Evolutionary conservation across 2,329 filamentous ascomycete species (phyloP), one percentile per base, ranked within the genome.

Genomic region (Botryotinia convoluta): DNA sequence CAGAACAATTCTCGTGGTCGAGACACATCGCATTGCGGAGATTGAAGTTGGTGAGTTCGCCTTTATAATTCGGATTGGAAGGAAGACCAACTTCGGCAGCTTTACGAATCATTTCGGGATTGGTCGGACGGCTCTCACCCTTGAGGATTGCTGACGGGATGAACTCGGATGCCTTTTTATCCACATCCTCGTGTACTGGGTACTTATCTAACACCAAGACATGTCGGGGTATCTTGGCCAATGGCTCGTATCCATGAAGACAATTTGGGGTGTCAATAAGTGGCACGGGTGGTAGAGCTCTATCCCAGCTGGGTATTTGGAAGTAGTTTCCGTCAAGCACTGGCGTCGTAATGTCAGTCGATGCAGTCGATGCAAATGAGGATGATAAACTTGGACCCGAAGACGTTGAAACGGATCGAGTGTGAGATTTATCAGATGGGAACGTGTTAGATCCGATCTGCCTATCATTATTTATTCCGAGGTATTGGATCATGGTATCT

Each of bases 21-120:
- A 39, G 69, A 48, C 61, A 69, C 39, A 63, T 29, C 0, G 57
- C 67, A 69, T 75, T 75, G 14, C 74, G 48, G 2, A 74, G 39
- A 26, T 67, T 57, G 39, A 64, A 69, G 22, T 51, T 51, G 26
- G 65, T 73, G 29, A 73, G 35, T 14, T 73, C 68, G 14, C 71
- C 71, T 61, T 74, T 69, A 54, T 74, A 75, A 39, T 75, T 72
- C 3, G 68, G 72, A 45, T 73, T 73, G 7, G 42, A 20, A 35
- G 20, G 5, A 42, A 70, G 16, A 20, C 71, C 65, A 16, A 70
- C n/a, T 51, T 69, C 26, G 7, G 18, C 54, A 22, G 61, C 62
- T 67, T 62, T 72, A 32, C 62, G 71, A 20, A 54, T 20, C 57
- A 42, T 62, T 3, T 72, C 51, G 39, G 62, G 29, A 26, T 20